Evolutionary conservation across 495 filamentous ascomycete genomes (phyloP).

Genomic region (Recurvomyces mirabilis): DNA sequence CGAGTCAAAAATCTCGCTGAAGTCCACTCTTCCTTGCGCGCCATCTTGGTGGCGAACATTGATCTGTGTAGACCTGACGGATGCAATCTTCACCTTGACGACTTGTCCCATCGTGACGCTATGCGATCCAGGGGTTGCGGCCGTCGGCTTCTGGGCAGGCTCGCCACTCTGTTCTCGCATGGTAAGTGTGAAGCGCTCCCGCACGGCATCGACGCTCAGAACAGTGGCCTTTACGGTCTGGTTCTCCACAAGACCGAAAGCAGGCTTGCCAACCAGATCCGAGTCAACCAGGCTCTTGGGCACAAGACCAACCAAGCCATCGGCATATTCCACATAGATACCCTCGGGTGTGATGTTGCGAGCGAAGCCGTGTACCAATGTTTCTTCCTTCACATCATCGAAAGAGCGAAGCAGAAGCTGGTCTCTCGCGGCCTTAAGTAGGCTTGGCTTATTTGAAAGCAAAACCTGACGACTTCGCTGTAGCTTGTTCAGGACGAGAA

Average conservation of each 20-base stretch:
- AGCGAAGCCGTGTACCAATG: conserved; percentile 67
- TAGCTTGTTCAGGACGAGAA: conserved; percentile 73
- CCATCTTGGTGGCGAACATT: conserved; percentile 86
- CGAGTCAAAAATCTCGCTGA: conserved; percentile 76
- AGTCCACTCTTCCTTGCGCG: conserved; percentile 79
- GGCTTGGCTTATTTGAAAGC: conserved; percentile 66
- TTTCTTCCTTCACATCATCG: conserved; percentile 56
- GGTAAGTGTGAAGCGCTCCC: conserved; percentile 50
- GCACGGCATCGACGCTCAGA: conserved; percentile 49
- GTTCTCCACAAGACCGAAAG: conserved; percentile 63
- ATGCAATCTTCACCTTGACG: conserved; percentile 66
- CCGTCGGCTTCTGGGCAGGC: conserved; percentile 1
- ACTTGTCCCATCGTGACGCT: conserved; percentile 65
- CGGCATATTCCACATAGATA: conserved; percentile 72
- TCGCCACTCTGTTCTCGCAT: conserved; percentile 38
- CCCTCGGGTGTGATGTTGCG: conserved; percentile 67
- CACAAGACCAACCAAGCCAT: conserved; percentile 62
- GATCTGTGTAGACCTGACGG: conserved; percentile 78
- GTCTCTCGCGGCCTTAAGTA: conserved; percentile 62
- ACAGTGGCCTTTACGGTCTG: conserved; percentile 63
- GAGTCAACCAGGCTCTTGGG: conserved; percentile 61
- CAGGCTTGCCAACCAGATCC: conserved; percentile 51
- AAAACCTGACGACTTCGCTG: conserved; percentile 58
- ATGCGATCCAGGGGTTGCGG: conserved; percentile 33
- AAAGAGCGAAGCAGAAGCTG: conserved; percentile 53